These are phyloP conservation scores for Trichoderma pleuroti DNA, from an alignment of 2,329 filamentous ascomycete species.

Conservation along the genomic window DNA sequence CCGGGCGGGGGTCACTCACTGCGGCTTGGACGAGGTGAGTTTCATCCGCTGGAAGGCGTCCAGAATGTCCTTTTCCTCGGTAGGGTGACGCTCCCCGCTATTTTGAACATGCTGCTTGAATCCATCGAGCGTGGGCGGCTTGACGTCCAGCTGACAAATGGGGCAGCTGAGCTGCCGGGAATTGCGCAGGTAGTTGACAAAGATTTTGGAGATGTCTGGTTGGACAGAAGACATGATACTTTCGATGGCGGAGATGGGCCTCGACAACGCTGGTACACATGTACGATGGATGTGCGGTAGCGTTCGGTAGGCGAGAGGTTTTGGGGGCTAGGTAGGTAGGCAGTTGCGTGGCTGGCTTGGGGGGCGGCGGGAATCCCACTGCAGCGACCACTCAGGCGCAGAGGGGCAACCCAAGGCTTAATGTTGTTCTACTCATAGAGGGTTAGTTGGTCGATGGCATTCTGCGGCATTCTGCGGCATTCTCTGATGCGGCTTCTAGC, in stretches of 20 bases:
- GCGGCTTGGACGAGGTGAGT: background rate
- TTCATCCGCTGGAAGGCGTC: conserved; percentile 25
- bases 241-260: background rate
- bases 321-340: no score
- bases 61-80: conserved; percentile 27
- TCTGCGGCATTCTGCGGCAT: no score
- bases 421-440: no score
- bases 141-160: conserved; percentile 26
- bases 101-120: conserved; percentile 28
- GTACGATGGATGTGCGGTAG: no score
- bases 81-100: conserved; percentile 22
- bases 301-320: no score
- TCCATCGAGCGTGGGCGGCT: conserved; percentile 23
- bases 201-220: conserved; percentile 19
- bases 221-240: background rate
- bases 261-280: no score
- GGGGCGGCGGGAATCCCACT: no score
- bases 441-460: no score
- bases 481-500: no score
- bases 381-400: no score
- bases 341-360: no score
- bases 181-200: conserved; percentile 26
- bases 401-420: no score
- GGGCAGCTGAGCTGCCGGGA: conserved; percentile 27
- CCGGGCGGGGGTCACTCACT: background rate